A percentile compares a stretch with the other conserved stretches of the same genome.
These are phyloP conservation scores for Mortierella sp. DNA, from an alignment of 371 early-diverging fungal species.

Conservation along the genomic window DNA sequence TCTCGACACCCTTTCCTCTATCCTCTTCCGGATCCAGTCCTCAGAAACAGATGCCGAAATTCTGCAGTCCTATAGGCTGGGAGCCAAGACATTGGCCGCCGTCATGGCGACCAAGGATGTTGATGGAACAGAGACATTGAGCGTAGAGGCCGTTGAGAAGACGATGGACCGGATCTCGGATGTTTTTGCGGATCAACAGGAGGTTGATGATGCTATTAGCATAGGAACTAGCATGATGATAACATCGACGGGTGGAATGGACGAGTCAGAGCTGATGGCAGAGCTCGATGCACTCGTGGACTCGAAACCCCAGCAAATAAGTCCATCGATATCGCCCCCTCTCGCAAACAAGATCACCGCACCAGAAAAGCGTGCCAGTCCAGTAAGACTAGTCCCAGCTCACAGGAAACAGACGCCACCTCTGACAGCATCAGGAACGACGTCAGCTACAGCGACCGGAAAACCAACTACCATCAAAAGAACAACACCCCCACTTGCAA, in stretches of 20 bases:
- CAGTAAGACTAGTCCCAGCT: too few species aligned
- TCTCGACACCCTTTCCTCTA: slow-evolving; percentile 34
- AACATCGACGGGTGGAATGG: slow-evolving; percentile 14
- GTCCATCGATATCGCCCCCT: neutral
- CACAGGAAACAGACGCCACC: too few species aligned
- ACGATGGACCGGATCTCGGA: slow-evolving; percentile 50
- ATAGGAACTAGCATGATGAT: slow-evolving; percentile 20
- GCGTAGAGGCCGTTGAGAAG: slow-evolving; percentile 24
- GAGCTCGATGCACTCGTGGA: slow-evolving; percentile 36
- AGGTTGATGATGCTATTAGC: slow-evolving; percentile 43
- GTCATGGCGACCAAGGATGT: slow-evolving; percentile 38
- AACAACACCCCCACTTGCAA: slow-evolving; percentile 15
- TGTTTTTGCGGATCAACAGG: slow-evolving; percentile 50
- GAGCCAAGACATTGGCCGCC: slow-evolving; percentile 35
- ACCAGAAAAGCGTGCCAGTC: slow-evolving; percentile 8
- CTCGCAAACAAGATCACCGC: neutral
- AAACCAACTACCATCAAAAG: slow-evolving; percentile 8
- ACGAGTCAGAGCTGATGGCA: slow-evolving; percentile 39
- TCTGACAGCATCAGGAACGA: too few species aligned
- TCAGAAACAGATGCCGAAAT: slow-evolving; percentile 47
- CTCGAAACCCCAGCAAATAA: too few species aligned
- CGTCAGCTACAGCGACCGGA: slow-evolving; percentile 3
- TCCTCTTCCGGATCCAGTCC: slow-evolving; percentile 45
- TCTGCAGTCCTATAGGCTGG: slow-evolving; percentile 37
- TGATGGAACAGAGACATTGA: slow-evolving; percentile 22